Conservation (phyloP, 1,284 basidiomycete species). For the Leccinum angustisporum region DNA sequence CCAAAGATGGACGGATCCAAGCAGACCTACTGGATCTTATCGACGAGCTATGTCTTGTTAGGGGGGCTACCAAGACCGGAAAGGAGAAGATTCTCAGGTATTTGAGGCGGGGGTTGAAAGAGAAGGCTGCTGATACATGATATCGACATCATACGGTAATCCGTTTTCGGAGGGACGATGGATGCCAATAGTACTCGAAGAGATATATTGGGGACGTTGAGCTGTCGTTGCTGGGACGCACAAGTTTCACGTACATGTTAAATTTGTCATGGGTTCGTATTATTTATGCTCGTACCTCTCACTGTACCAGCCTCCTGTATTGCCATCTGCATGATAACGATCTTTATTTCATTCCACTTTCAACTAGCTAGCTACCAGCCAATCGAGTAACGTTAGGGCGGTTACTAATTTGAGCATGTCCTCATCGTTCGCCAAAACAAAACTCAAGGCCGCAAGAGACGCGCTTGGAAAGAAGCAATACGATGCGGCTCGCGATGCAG, state of each 20-base stretch:
- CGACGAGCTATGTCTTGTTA: constrained; percentile 29
- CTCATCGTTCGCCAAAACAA: constrained; percentile 57
- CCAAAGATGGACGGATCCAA: background rate
- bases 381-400: background rate
- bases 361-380: no score
- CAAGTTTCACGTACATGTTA: background rate
- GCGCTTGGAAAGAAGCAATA: constrained; percentile 78
- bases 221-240: background rate
- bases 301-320: background rate
- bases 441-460: constrained; percentile 81
- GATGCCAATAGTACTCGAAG: background rate
- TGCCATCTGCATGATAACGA: no score
- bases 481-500: constrained; percentile 64
- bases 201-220: background rate
- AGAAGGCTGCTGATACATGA: background rate
- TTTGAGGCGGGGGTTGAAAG: constrained; percentile 20
- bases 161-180: background rate
- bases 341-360: no score
- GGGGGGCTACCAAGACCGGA: constrained; percentile 22
- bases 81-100: constrained; percentile 16
- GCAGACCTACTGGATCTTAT: constrained; percentile 11
- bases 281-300: constrained; percentile 8
- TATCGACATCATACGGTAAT: constrained; percentile 1
- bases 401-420: constrained; percentile 13
- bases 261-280: background rate